Percentiles rank a stretch among this genome's conserved stretches.
Evolutionary conservation across 257 asterid species (phyloP).

Genomic region (Petunia axillaris): DNA sequence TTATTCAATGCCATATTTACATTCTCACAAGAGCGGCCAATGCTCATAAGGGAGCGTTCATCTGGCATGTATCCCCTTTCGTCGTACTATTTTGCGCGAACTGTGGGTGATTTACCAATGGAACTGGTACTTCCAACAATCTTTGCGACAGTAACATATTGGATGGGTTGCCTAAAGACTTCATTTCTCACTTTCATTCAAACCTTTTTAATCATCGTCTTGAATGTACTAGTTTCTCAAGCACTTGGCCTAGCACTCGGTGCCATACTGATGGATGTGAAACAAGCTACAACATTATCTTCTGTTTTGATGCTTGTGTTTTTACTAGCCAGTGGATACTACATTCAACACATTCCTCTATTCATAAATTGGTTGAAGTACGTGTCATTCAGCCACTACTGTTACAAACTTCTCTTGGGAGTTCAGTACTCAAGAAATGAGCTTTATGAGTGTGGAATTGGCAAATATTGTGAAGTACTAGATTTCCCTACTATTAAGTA

Average conservation of each 20-base stretch:
- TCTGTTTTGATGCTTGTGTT: constrained; percentile 79
- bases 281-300: constrained; percentile 65
- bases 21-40: constrained; percentile 73
- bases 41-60: constrained; percentile 62
- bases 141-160: constrained; percentile 62
- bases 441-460: constrained; percentile 60
- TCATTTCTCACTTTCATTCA: constrained; percentile 51
- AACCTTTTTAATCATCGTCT: constrained; percentile 62
- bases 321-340: constrained; percentile 74
- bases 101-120: constrained; percentile 78
- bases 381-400: constrained; percentile 67
- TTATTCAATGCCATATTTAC: constrained; percentile 69
- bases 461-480: constrained; percentile 49
- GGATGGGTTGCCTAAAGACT: constrained; percentile 90
- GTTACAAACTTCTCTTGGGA: constrained; percentile 71
- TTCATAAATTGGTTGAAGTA: constrained; percentile 76
- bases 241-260: constrained; percentile 90
- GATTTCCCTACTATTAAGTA: constrained; percentile 66
- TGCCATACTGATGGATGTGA: constrained; percentile 75
- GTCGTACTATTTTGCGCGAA: constrained; percentile 72
- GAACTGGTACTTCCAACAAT: constrained; percentile 83
- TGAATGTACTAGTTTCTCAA: constrained; percentile 77
- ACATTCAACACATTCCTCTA: constrained; percentile 71
- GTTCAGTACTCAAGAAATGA: constrained; percentile 63
- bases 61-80: constrained; percentile 87